Conservation (phyloP, 176 grass and related monocot species). For the Eleusine indica region DNA sequence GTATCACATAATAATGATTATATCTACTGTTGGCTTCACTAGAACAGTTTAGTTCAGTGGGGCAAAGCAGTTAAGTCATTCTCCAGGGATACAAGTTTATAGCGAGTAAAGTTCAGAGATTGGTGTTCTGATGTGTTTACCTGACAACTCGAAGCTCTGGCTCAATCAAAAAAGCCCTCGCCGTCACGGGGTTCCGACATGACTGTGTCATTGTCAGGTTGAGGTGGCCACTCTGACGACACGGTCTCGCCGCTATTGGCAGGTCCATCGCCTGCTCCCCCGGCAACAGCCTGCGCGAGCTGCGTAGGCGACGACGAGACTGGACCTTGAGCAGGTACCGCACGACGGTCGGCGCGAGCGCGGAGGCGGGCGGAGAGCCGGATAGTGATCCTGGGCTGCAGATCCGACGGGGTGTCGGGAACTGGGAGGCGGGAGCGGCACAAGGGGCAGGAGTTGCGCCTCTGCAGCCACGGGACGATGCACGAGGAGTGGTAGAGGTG, state of each 20-base stretch:
- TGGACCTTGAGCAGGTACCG: conserved; percentile 3
- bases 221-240: conserved; percentile 65
- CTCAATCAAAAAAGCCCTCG: conserved; percentile 62
- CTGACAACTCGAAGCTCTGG: conserved; percentile 25
- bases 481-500: conserved; percentile 88
- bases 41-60: neutral
- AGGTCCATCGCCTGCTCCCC: conserved; percentile 47
- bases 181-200: conserved; percentile 60
- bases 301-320: conserved; percentile 59
- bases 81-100: neutral
- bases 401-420: neutral
- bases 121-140: conserved; percentile 4
- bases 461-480: conserved; percentile 75
- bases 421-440: conserved; percentile 71
- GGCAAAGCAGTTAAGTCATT: conserved; percentile 17
- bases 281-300: conserved; percentile 64
- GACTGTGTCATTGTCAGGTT: conserved; percentile 51
- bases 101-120: neutral
- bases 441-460: conserved; percentile 91
- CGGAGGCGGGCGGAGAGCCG: conserved; percentile 36
- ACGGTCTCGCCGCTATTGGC: conserved; percentile 70
- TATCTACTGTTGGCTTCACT: neutral
- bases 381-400: conserved; percentile 41
- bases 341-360: neutral
- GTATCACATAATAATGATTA: conserved; percentile 11